Evolutionary conservation across 768 basidiomycete species (phyloP).

Genomic region (Galerina marginata): DNA sequence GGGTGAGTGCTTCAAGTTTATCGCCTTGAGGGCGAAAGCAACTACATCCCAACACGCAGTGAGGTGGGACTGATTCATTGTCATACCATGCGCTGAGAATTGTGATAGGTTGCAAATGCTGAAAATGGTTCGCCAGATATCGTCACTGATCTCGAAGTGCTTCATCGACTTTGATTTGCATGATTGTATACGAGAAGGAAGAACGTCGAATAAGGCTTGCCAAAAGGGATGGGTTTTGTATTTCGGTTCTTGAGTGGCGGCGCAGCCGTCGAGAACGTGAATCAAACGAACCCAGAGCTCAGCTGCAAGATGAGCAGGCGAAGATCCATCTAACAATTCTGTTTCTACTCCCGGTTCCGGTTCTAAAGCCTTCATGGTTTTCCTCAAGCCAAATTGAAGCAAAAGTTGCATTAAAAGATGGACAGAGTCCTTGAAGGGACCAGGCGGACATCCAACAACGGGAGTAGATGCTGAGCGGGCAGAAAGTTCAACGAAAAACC

Average conservation of each 20-base stretch:
- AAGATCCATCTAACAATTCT: constrained; percentile 37
- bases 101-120: constrained; percentile 78
- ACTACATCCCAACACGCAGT: constrained; percentile 73
- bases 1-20: constrained; percentile 53
- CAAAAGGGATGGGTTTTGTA: constrained; percentile 47
- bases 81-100: constrained; percentile 62
- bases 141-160: constrained; percentile 58
- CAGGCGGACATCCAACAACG: constrained; percentile 13
- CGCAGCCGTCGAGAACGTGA: constrained; percentile 49
- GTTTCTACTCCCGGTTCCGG: constrained; percentile 25
- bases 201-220: constrained; percentile 41
- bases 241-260: constrained; percentile 15
- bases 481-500: constrained; percentile 69
- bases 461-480: constrained; percentile 23
- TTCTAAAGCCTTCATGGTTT: constrained; percentile 44
- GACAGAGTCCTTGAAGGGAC: constrained; percentile 34
- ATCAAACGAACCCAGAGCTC: constrained; percentile 81
- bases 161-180: constrained; percentile 17
- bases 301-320: constrained; percentile 47
- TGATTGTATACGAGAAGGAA: constrained; percentile 31
- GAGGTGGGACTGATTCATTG: constrained; percentile 40
- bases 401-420: constrained; percentile 55
- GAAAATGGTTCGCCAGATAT: constrained; percentile 74
- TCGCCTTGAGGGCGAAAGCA: constrained; percentile 56
- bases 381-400: constrained; percentile 55